phyloP scores from a whole-genome alignment of 2,329 filamentous ascomycete species.

The Mariannaea elegans region DNA sequence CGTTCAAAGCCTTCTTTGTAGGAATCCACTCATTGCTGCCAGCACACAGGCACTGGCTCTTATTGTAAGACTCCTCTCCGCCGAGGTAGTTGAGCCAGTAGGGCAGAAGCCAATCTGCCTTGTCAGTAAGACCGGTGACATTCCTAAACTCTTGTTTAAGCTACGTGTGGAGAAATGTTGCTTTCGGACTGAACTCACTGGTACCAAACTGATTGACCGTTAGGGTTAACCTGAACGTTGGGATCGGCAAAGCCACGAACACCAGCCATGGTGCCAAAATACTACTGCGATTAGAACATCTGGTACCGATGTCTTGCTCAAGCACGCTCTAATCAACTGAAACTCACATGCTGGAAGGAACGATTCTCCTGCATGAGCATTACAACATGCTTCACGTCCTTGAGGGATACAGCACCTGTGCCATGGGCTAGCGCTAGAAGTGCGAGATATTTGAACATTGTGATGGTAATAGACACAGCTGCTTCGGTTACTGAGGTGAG shows the following conservation, averaged over 20 bases:
- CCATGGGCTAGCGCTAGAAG: too few relatives aligned
- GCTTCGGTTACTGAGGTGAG: too few relatives aligned
- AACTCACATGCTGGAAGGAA: background rate
- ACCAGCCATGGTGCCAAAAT: conserved; percentile 65
- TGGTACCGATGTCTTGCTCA: conserved; percentile 37
- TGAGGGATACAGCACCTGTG: too few relatives aligned
- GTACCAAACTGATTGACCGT: conserved; percentile 5
- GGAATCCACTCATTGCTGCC: conserved; percentile 61
- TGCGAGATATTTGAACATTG: too few relatives aligned
- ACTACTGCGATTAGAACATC: conserved; percentile 52
- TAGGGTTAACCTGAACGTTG: conserved; percentile 53
- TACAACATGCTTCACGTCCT: too few relatives aligned
- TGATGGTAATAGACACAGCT: too few relatives aligned
- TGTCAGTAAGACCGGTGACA: background rate
- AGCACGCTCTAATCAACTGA: background rate
- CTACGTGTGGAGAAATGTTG: too few relatives aligned
- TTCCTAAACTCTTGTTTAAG: too few relatives aligned
- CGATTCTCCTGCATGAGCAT: too few relatives aligned
- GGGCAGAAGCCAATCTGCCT: conserved; percentile 48
- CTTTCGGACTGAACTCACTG: background rate
- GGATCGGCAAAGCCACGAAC: conserved; percentile 65
- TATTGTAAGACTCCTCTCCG: conserved; percentile 54
- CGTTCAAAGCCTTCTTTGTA: conserved; percentile 62
- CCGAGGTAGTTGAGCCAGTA: conserved; percentile 65
- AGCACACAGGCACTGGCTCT: conserved; percentile 63